Base-by-base conservation (phyloP, 176 grass and related monocot species). In the Calamus simplicifolius region DNA sequence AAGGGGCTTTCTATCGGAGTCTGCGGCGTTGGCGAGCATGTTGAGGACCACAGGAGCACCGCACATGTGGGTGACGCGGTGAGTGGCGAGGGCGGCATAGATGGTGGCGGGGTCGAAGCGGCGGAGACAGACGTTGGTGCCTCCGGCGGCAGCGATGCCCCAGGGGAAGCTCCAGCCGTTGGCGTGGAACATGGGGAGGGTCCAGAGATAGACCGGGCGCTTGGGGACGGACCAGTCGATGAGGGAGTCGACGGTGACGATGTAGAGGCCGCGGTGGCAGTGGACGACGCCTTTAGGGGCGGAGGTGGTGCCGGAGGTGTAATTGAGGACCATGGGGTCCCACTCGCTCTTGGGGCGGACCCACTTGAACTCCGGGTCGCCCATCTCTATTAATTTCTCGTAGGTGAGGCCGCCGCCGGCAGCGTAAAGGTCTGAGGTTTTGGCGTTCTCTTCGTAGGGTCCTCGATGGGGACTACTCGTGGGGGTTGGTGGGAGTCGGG, bases 301-400 rank as follows among this genome's bases (percentile, higher is more conserved):
- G 17, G 91, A 79, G 65, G 91, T 96, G 1, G 91, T 96, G 58
- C 91, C 91, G 21, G 91, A 96, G 57, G 91, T 90, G 77, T 96
- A 96, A 72, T 96, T 96, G 0, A 96, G 74, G 1, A 96, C 73
- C 78, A 96, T 87, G 3, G 91, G 91, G 6, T 96, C 86, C 83
- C 85, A 78, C 69, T 90, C 91, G 58, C 75, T 90, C 19, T 1
- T 15, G 5, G 91, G 91, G 18, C 74, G 67, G 18, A 87, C 49
- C 91, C 91, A 96, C 12, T 18, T 1, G 61, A 96, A 90, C 59
- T 64, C 67, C 16, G 83, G 74, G 29, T 96, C 77, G 0, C 91
- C 83, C 10, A 26, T 57, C 59, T 82, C 80, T 1, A 96, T 53
- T 3, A 96, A 75, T 52, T 62, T 13, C 65, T 90, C 80, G 58